Conservation (phyloP, 1,284 basidiomycete species). For the Rhizopogon hawkerae region DNA sequence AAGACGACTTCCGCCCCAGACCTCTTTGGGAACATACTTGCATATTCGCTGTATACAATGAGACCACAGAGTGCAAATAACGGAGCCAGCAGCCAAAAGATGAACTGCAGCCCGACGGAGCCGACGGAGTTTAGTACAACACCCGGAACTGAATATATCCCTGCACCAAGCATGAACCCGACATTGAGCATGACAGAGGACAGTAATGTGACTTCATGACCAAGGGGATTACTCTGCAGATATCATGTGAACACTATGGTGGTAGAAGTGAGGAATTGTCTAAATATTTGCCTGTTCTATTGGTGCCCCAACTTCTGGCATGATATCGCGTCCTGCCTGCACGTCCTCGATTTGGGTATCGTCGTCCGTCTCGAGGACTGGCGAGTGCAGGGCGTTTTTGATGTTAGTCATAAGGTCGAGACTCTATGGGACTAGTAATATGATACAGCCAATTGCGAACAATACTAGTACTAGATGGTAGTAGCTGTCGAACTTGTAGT, state of each 20-base stretch:
- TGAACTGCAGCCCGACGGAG: neutral
- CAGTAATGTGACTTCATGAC: neutral
- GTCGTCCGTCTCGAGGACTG: neutral
- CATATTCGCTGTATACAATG: neutral
- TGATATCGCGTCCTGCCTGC: neutral
- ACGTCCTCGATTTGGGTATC: neutral
- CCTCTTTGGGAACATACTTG: neutral
- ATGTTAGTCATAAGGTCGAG: neutral
- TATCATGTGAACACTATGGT: neutral
- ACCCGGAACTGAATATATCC: conserved; percentile 1
- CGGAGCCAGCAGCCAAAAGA: neutral
- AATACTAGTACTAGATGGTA: too few relatives aligned
- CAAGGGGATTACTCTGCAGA: neutral
- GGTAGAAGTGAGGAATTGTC: neutral
- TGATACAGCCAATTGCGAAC: too few relatives aligned
- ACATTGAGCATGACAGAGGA: neutral
- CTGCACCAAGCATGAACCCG: neutral
- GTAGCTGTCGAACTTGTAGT: too few relatives aligned
- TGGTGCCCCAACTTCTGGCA: neutral
- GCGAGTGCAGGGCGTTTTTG: neutral
- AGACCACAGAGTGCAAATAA: neutral
- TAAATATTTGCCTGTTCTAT: neutral
- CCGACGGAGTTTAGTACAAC: neutral
- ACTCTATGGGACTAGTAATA: too few relatives aligned
- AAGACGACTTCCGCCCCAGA: neutral